These are phyloP conservation scores for Leptographium galeiforme DNA, from an alignment of 2,329 filamentous ascomycete species.

Conservation along the genomic window DNA sequence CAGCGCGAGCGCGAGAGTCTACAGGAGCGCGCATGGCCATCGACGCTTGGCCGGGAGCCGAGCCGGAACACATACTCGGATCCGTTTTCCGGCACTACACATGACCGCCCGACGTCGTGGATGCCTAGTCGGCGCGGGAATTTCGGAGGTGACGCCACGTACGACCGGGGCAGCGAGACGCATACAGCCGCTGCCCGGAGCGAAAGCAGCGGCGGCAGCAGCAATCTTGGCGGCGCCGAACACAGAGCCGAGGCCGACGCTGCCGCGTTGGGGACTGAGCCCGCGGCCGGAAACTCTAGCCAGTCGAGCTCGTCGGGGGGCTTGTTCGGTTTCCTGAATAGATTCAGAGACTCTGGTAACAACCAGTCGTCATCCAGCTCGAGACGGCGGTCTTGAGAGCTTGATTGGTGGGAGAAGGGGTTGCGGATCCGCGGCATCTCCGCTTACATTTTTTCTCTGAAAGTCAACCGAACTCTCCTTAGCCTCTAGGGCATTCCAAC, in stretches of 20 bases:
- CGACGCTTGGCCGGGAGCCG: not conserved
- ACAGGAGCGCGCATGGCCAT: not conserved
- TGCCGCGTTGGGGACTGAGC: not conserved
- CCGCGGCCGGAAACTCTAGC: not conserved
- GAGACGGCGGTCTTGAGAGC: conserved; percentile 1
- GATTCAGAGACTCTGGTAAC: not conserved
- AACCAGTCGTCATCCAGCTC: not conserved
- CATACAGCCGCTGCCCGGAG: too few relatives aligned
- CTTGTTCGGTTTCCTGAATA: not conserved
- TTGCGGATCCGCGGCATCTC: not conserved
- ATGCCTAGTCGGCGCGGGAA: not conserved
- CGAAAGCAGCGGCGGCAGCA: not conserved
- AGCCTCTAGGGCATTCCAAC: not conserved
- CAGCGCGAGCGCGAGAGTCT: not conserved
- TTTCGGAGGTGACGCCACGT: not conserved
- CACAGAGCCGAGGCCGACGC: not conserved
- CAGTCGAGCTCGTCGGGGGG: not conserved
- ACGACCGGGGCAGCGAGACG: not conserved
- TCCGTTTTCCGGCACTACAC: not conserved
- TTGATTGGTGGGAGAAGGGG: not conserved
- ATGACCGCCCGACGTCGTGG: not conserved
- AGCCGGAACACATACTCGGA: not conserved
- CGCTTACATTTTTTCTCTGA: not conserved
- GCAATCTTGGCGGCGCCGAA: not conserved
- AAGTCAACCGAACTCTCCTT: not conserved